Percentiles rank a stretch among this genome's conserved stretches.
These are phyloP conservation scores for Ballota nigra DNA, from an alignment of 257 asterid species.

Conservation along the genomic window DNA sequence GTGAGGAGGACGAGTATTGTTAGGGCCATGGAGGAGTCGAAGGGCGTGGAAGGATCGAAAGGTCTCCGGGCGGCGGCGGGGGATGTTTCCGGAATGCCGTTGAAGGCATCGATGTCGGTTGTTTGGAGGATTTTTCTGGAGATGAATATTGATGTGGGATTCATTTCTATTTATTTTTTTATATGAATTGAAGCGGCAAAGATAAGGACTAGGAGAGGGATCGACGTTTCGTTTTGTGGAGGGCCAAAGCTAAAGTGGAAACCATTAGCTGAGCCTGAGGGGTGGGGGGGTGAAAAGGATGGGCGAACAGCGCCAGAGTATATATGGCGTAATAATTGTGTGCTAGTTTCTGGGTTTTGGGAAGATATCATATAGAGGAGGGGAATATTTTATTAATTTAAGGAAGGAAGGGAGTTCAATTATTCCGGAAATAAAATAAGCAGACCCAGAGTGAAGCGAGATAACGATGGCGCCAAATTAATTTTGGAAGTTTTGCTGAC, in stretches of 20 bases:
- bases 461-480: background rate
- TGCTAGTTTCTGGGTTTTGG: too few relatives aligned
- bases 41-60: constrained; percentile 22
- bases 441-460: too few relatives aligned
- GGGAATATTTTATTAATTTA: too few relatives aligned
- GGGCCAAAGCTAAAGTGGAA: background rate
- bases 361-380: too few relatives aligned
- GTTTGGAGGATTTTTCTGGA: constrained; percentile 35
- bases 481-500: background rate
- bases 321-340: too few relatives aligned
- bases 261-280: background rate
- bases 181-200: too few relatives aligned
- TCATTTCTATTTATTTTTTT: constrained; percentile 10
- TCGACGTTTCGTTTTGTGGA: background rate
- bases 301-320: too few relatives aligned
- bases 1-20: constrained; percentile 52
- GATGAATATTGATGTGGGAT: background rate
- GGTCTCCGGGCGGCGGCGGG: background rate
- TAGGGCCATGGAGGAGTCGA: constrained; percentile 63
- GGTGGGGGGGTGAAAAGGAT: background rate
- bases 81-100: constrained; percentile 11
- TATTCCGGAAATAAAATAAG: background rate
- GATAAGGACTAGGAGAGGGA: too few relatives aligned
- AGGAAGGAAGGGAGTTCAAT: background rate
- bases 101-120: constrained; percentile 14